Base-by-base conservation (phyloP, 1,139 yeast species). In the Yamadazyma membranifaciens region DNA sequence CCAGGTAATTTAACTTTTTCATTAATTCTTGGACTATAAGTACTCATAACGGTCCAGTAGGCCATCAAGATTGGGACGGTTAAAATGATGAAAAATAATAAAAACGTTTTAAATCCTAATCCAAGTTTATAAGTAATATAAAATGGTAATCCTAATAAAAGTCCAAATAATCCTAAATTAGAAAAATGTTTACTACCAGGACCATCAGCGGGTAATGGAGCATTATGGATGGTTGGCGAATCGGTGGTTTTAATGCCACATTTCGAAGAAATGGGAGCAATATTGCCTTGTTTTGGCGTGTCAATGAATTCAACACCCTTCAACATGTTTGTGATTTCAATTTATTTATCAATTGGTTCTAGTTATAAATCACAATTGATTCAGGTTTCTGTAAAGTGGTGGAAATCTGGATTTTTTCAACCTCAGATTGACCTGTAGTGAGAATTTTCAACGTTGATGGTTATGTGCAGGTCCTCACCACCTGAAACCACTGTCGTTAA, bases 161-260 rank as follows among this genome's bases (percentile, higher is more conserved):
- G 59, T 1, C 73, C 69, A 22, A 74, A 44, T 49, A 88, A 59
- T n/a, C 78, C 62, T 50, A 59, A 55, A 64, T 88, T 89, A 63
- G 80, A 78, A 65, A 89, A 88, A 52, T 82, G 78, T 56, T 80
- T 81, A 33, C 89, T 73, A 22, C 95, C 91, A 6, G 96, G 88
- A 33, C 96, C 97, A 61, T 88, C 97, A 6, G 95, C 96, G 30
- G 95, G 89, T 49, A 87, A 71, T 17, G 91, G 91, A 9, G 94
- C 95, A 60, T 88, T 88, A 54, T 83, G 78, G 59, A 88, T 88
- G 10, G 94, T 69, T 28, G 95, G 95, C 39, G 73, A 64, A 37
- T 67, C 79, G 34, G 86, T 78, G 46, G 89, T 82, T 52, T 70
- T 63, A 37, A 83, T 76, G 13, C 92, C 92, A 45, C 67, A 68